Conservation (phyloP, 2,329 filamentous ascomycete genomes). For the Pseudogymnoascus sp. region DNA sequence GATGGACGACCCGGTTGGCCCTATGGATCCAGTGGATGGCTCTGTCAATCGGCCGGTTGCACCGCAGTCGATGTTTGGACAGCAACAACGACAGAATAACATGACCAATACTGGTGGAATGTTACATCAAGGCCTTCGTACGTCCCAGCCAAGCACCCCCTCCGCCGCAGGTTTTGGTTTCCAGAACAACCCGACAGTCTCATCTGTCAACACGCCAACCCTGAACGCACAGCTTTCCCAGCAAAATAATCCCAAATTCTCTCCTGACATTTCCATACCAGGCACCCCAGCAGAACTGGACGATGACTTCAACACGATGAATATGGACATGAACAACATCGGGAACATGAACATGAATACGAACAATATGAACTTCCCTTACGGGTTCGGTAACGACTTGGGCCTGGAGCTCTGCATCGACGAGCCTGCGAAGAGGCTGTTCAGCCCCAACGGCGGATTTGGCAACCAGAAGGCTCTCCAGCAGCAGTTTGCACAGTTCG, state of each 20-base stretch:
- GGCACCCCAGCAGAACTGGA: slow-evolving; percentile 69
- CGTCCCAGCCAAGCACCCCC: slow-evolving; percentile 80
- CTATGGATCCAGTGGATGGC: slow-evolving; percentile 54
- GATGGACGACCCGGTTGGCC: slow-evolving; percentile 74
- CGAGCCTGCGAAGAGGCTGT: slow-evolving; percentile 88
- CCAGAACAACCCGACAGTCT: slow-evolving; percentile 91
- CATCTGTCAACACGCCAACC: slow-evolving; percentile 92
- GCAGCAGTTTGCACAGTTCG: slow-evolving; percentile 63
- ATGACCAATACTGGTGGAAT: slow-evolving; percentile 65
- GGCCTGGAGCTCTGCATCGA: slow-evolving; percentile 66
- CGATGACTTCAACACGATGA: slow-evolving; percentile 60
- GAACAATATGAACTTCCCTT: slow-evolving; percentile 33
- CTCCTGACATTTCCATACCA: slow-evolving; percentile 57
- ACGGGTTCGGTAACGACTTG: slow-evolving; percentile 38
- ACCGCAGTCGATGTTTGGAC: slow-evolving; percentile 57
- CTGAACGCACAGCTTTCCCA: slow-evolving; percentile 66
- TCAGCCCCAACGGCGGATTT: slow-evolving; percentile 72
- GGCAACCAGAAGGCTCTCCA: slow-evolving; percentile 58
- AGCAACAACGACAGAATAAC: slow-evolving; percentile 63
- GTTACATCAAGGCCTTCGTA: slow-evolving; percentile 71
- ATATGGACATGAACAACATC: slow-evolving; percentile 47
- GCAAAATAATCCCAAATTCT: slow-evolving; percentile 39
- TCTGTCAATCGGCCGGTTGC: slow-evolving; percentile 52
- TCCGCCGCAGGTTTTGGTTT: slow-evolving; percentile 69
- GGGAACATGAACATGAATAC: slow-evolving; percentile 47